Evolutionary conservation across 2,329 filamentous ascomycete genomes (phyloP), one percentile per base, ranked within the genome.

Genomic region (Stagonosporopsis tanaceti): DNA sequence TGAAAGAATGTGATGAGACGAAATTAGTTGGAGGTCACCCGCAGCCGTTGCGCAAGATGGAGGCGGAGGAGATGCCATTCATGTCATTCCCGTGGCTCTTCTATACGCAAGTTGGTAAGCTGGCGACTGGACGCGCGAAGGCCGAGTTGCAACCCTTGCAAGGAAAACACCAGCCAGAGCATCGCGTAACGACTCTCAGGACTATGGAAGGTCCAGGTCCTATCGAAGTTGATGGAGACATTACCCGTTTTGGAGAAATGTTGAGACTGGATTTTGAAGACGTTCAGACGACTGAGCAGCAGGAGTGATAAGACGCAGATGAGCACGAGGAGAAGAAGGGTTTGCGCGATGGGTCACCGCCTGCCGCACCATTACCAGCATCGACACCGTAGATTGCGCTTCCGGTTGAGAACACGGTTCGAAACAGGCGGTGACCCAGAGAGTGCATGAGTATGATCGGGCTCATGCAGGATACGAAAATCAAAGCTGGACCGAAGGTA

Each of bases 21-120:
- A 77, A 75, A 60, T 67, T 75, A 2, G 76, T 76, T 6, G 80
- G 73, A 15, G 79, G 77, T 1, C 62, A 70, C 28, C 65, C 69
- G n/a, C 67, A 79, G 6, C 76, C 75, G 5, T 38, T 71, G 12
- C 72, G 76, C 22, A 72, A 70, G 20, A 77, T 78, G 69, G 77
- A 76, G 11, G 68, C 80, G 2, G 80, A 80, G 8, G 90, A 79
- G 2, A 89, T 93, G 82, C 94, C 95, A 0, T 80, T 98, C 8
- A 95, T 97, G 66, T 95, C 89, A 57, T 98, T 97, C 67, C 94
- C 95, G 0, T 99, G 95, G 95, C 80, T 98, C 2, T 96, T 98
- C 62, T 82, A 87, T 12, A 82, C 84, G 41, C 85, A 92, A 57
- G 80, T 96, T 4, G 88, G 89, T 1, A 82, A 83, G 45, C 87